Percentiles rank a stretch among this genome's conserved stretches.
Evolutionary conservation across 2,329 filamentous ascomycete species (phyloP).

Genomic region (Fusarium multiceps): DNA sequence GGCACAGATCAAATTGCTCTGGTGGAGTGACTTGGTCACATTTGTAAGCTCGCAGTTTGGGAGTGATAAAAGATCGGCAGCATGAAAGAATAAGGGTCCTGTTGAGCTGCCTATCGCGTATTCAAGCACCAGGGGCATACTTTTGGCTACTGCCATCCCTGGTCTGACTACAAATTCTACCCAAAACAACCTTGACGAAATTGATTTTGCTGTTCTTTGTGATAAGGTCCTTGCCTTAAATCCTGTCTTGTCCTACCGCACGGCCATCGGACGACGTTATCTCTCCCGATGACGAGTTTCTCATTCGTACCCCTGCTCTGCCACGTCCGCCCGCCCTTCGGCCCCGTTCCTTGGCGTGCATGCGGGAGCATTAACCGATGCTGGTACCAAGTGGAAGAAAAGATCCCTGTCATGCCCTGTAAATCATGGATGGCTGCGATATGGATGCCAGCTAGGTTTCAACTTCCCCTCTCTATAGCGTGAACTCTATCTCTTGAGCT

Average conservation of each 20-base stretch:
- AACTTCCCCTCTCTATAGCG: neutral
- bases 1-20: neutral
- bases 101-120: neutral
- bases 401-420: neutral
- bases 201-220: neutral
- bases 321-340: constrained; percentile 1
- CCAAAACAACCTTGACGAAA: neutral
- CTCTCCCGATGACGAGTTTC: neutral
- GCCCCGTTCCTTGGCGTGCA: constrained; percentile 6
- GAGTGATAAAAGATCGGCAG: neutral
- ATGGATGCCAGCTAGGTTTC: neutral
- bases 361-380: neutral
- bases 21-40: neutral
- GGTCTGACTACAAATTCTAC: neutral
- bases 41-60: neutral
- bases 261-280: neutral
- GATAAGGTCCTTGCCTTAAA: neutral
- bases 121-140: neutral
- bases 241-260: neutral
- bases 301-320: constrained; percentile 1
- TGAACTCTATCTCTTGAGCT: neutral
- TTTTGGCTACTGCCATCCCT: neutral
- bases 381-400: neutral
- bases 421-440: neutral
- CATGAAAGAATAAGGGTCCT: neutral